A percentile compares a stretch with the other conserved stretches of the same genome.
These are phyloP conservation scores for Saccharomycopsis sp. DNA, from an alignment of 805 yeast species.

Conservation along the genomic window DNA sequence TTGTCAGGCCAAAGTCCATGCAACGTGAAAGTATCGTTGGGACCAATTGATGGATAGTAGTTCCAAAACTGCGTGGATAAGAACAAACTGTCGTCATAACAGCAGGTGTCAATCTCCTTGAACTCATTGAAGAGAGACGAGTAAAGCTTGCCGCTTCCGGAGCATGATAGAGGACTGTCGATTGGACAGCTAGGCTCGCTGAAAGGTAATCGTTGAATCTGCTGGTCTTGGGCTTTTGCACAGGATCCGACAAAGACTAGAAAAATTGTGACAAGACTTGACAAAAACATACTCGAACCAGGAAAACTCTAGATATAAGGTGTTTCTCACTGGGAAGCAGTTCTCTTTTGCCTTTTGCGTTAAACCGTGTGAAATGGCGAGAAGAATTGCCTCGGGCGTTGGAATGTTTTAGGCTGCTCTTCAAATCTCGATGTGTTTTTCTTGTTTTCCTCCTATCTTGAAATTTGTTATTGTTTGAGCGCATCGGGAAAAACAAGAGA, in stretches of 20 bases:
- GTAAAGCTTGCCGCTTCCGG: background rate
- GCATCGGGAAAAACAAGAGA: background rate
- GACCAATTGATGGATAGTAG: slow-evolving; percentile 68
- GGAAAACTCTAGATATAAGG: background rate
- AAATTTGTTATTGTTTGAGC: background rate
- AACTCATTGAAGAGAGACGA: background rate
- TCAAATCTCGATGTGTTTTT: background rate
- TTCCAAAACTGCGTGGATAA: slow-evolving; percentile 94
- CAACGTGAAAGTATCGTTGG: slow-evolving; percentile 62
- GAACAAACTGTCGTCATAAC: slow-evolving; percentile 27
- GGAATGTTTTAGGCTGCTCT: background rate
- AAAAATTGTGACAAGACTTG: background rate
- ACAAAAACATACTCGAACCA: background rate
- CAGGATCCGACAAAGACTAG: background rate
- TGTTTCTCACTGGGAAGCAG: background rate
- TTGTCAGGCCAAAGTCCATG: slow-evolving; percentile 90
- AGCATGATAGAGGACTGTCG: background rate
- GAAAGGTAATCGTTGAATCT: background rate
- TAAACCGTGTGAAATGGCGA: no score
- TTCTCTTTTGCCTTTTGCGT: background rate
- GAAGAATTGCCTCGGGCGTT: no score
- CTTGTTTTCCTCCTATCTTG: background rate
- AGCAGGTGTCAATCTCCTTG: slow-evolving; percentile 9
- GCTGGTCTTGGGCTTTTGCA: background rate
- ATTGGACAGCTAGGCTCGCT: background rate